These are phyloP conservation scores for Mrakia frigida DNA, from an alignment of 768 basidiomycete genomes.

Conservation along the genomic window DNA sequence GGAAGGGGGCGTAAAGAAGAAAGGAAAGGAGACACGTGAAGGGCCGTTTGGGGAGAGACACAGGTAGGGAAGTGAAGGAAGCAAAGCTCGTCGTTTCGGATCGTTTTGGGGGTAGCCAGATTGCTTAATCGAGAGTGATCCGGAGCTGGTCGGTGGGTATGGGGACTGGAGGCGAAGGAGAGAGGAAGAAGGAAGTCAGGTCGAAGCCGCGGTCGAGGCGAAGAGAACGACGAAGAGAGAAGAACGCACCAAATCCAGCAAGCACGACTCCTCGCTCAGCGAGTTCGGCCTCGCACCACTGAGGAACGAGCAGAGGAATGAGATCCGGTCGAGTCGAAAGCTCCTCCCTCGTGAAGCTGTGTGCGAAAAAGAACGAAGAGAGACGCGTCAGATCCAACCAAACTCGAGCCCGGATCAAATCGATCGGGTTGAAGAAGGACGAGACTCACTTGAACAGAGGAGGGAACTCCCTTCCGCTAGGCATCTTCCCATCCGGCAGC, in stretches of 20 bases:
- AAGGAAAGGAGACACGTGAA: not conserved
- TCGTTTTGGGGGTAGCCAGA: too few species aligned
- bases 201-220: slow-evolving; percentile 44
- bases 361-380: not conserved
- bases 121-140: slow-evolving; percentile 69
- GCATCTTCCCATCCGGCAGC: slow-evolving; percentile 84
- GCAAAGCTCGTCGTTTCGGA: not conserved
- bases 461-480: slow-evolving; percentile 94
- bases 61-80: not conserved
- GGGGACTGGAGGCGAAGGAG: slow-evolving; percentile 49
- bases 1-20: too few species aligned
- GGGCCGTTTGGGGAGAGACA: not conserved
- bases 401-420: slow-evolving; percentile 1
- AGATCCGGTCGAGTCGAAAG: slow-evolving; percentile 93
- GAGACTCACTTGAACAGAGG: slow-evolving; percentile 80
- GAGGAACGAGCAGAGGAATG: slow-evolving; percentile 83
- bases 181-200: slow-evolving; percentile 83
- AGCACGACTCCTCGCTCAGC: slow-evolving; percentile 17
- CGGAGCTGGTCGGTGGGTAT: slow-evolving; percentile 94
- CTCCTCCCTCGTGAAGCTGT: slow-evolving; percentile 53
- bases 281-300: slow-evolving; percentile 83
- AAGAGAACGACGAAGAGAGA: not conserved
- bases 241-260: not conserved
- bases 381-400: not conserved
- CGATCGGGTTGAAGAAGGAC: not conserved